phyloP scores from a whole-genome alignment of 371 early-diverging fungal genomes.

The Cokeromyces recurvatus region DNA sequence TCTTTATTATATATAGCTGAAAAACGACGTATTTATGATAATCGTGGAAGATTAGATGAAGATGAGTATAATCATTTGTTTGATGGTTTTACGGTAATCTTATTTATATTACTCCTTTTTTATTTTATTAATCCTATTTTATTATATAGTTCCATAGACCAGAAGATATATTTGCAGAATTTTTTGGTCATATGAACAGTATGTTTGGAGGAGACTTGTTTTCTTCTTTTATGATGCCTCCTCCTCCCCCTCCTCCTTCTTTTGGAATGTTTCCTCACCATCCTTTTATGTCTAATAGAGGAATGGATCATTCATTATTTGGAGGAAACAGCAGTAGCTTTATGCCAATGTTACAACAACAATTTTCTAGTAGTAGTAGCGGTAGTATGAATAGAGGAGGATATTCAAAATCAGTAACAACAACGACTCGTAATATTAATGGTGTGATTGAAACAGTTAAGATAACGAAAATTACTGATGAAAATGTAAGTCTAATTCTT shows the following conservation, averaged over 20 bases:
- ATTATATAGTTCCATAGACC: slow-evolving; percentile 42
- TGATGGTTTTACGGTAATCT: slow-evolving; percentile 4
- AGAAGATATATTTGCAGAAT: slow-evolving; percentile 42
- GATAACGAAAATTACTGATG: slow-evolving; percentile 27
- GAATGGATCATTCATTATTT: slow-evolving; percentile 12
- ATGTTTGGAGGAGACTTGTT: slow-evolving; percentile 1
- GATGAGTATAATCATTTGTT: background rate
- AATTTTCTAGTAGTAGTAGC: slow-evolving; percentile 7
- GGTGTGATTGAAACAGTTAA: slow-evolving; percentile 28
- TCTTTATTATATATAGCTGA: slow-evolving; percentile 21
- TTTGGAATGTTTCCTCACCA: background rate
- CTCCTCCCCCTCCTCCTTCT: background rate
- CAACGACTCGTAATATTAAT: slow-evolving; percentile 28
- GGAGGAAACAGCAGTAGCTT: background rate
- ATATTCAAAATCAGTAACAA: slow-evolving; percentile 19
- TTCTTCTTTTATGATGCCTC: slow-evolving; percentile 3
- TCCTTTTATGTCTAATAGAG: background rate
- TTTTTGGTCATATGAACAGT: slow-evolving; percentile 28
- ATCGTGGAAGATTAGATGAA: slow-evolving; percentile 9
- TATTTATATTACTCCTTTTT: background rate
- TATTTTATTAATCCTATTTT: background rate
- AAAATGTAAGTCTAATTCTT: slow-evolving; percentile 24
- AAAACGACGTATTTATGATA: slow-evolving; percentile 35
- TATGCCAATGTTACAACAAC: slow-evolving; percentile 4
- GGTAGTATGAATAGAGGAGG: slow-evolving; percentile 3